Conservation (phyloP, 164 flowering plant genomes). For the Tetrastigma voinierianum region DNA sequence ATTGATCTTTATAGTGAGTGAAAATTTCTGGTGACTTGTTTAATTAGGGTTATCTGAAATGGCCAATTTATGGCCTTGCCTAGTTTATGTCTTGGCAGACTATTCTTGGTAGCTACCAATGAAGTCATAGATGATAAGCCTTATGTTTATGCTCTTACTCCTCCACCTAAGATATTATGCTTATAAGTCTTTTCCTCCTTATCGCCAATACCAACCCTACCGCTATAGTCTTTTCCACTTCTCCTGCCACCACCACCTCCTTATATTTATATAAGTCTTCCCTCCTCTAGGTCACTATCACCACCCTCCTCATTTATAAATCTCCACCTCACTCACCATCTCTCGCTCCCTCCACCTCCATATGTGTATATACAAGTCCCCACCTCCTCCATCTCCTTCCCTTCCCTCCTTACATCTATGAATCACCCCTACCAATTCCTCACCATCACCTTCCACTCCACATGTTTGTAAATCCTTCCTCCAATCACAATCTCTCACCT, state of each 20-base stretch:
- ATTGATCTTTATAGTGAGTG: too few relatives aligned
- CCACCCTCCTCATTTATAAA: not conserved
- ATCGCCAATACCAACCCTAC: too few relatives aligned
- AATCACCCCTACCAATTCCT: too few relatives aligned
- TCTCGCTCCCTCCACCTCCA: not conserved
- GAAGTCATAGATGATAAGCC: not conserved
- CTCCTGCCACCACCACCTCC: not conserved
- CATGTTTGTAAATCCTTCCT: not conserved
- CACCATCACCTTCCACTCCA: too few relatives aligned
- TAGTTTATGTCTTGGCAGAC: constrained; percentile 3
- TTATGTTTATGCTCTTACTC: not conserved
- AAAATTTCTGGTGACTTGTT: too few relatives aligned
- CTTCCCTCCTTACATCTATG: too few relatives aligned
- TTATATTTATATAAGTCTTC: not conserved
- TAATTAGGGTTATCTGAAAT: not conserved
- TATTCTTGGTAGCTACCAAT: not conserved
- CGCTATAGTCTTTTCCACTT: too few relatives aligned
- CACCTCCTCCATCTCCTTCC: too few relatives aligned
- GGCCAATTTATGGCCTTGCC: not conserved
- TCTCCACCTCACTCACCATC: not conserved
- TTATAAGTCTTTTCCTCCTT: too few relatives aligned
- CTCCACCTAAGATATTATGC: too few relatives aligned
- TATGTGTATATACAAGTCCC: too few relatives aligned
- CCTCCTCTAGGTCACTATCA: not conserved
- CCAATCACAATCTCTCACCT: not conserved